These are phyloP conservation scores for Aegilops sharonensis DNA, from an alignment of 176 grass and related monocot genomes.

Conservation along the genomic window DNA sequence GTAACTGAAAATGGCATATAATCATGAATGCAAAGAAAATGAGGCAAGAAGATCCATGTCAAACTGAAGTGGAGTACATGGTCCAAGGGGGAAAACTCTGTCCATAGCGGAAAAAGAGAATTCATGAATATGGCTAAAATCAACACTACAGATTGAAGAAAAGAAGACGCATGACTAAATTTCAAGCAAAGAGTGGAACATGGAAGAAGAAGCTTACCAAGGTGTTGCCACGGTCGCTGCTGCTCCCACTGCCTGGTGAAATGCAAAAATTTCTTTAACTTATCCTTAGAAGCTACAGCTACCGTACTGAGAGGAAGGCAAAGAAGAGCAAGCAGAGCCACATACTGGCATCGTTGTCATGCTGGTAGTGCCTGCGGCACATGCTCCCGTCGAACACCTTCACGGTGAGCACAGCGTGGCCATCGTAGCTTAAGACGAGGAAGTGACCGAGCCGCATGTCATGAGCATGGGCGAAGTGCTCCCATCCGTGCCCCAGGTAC, in stretches of 20 bases:
- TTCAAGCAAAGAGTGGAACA: neutral
- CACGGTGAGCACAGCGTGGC: constrained; percentile 1
- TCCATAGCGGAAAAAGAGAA: neutral
- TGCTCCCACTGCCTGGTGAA: constrained; percentile 6
- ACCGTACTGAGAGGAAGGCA: neutral
- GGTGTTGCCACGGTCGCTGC: neutral
- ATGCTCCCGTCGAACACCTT: constrained; percentile 28
- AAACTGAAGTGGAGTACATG: neutral
- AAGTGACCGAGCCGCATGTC: constrained; percentile 13
- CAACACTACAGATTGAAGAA: neutral
- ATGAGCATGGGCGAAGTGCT: constrained; percentile 15
- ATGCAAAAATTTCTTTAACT: neutral
- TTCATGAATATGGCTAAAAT: neutral
- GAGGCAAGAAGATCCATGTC: neutral
- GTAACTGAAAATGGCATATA: neutral
- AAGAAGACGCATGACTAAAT: too few species aligned
- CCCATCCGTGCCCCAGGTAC: constrained; percentile 29
- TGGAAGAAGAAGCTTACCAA: neutral
- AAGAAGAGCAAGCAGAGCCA: neutral
- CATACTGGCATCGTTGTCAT: neutral
- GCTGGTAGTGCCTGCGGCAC: constrained; percentile 23
- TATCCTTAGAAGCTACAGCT: neutral
- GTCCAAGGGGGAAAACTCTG: neutral
- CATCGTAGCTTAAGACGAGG: constrained; percentile 35
- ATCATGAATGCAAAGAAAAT: neutral